phyloP scores from a whole-genome alignment of 164 flowering plant genomes.

The Euptelea pleiosperma region DNA sequence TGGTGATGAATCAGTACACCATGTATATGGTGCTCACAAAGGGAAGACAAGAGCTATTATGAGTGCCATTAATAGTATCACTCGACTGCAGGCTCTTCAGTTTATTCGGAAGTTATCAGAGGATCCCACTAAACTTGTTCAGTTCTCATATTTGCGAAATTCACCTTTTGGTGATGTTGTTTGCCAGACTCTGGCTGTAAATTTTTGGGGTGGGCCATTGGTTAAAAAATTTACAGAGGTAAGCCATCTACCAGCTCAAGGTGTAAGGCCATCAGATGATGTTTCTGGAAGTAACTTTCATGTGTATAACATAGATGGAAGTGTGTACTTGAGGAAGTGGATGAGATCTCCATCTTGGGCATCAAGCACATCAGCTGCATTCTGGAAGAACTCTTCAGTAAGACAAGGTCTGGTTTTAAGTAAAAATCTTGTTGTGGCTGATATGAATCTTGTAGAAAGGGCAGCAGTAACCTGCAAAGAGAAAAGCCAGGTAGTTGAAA shows the following conservation, averaged over 20 bases:
- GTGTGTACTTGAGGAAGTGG: slow-evolving; percentile 83
- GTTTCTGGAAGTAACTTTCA: slow-evolving; percentile 38
- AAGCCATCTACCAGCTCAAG: slow-evolving; percentile 21
- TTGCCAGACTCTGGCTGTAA: slow-evolving; percentile 80
- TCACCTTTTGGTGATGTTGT: slow-evolving; percentile 83
- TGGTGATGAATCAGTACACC: slow-evolving; percentile 46
- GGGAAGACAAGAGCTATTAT: slow-evolving; percentile 62
- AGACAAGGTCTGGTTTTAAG: slow-evolving; percentile 66
- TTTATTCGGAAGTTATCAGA: slow-evolving; percentile 64
- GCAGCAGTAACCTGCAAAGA: slow-evolving; percentile 60
- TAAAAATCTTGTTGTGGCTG: slow-evolving; percentile 77
- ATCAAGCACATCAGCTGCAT: slow-evolving; percentile 55
- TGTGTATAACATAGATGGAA: slow-evolving; percentile 81
- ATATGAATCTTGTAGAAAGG: slow-evolving; percentile 56
- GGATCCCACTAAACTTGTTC: slow-evolving; percentile 84
- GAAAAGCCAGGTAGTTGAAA: slow-evolving; percentile 58
- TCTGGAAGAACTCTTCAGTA: slow-evolving; percentile 62
- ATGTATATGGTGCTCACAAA: slow-evolving; percentile 72
- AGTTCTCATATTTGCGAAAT: slow-evolving; percentile 64
- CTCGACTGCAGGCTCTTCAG: slow-evolving; percentile 86
- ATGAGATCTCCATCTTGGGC: slow-evolving; percentile 85
- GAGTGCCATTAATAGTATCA: slow-evolving; percentile 60
- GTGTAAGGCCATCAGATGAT: slow-evolving; percentile 24
- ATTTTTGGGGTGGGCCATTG: slow-evolving; percentile 84
- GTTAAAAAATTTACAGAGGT: slow-evolving; percentile 34